phyloP scores from a whole-genome alignment of 179 eudicot genomes.

The Heliamphora pulchella region DNA sequence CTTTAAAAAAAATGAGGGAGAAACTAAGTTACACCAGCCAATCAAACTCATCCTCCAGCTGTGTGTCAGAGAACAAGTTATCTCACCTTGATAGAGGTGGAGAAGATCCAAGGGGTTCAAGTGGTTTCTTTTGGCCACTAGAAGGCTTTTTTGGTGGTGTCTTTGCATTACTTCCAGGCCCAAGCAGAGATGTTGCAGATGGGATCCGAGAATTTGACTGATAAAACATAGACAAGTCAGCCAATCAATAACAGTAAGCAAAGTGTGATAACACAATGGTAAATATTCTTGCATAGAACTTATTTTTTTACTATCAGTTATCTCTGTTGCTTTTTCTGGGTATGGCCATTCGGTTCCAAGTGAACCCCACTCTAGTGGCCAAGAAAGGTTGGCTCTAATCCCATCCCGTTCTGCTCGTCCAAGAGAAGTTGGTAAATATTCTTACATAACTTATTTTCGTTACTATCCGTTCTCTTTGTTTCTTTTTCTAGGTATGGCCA shows the following conservation, averaged over 20 bases:
- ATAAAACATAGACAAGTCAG: not conserved
- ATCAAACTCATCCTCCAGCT: not conserved
- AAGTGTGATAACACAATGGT: not conserved
- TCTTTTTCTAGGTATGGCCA: no score
- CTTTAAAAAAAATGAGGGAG: not conserved
- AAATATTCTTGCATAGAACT: no score
- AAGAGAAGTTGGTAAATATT: no score
- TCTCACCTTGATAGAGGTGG: constrained; percentile 68
- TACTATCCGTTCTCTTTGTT: no score
- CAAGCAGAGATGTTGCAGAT: constrained; percentile 30
- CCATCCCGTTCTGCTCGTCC: no score
- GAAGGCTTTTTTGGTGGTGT: constrained; percentile 45
- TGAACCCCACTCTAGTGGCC: no score
- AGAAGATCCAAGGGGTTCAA: constrained; percentile 60
- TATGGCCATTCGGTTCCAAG: no score
- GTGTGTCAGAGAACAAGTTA: not conserved
- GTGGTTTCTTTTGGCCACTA: constrained; percentile 72
- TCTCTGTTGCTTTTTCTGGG: no score
- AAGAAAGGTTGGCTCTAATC: no score
- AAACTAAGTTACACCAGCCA: constrained; percentile 7
- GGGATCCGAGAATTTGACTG: constrained; percentile 43
- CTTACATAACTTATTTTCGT: no score
- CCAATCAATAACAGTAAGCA: not conserved
- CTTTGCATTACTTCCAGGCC: constrained; percentile 41
- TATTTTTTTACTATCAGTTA: no score